These are phyloP conservation scores for Byssochlamys sp. DNA, from an alignment of 2,329 filamentous ascomycete genomes.

Conservation along the genomic window DNA sequence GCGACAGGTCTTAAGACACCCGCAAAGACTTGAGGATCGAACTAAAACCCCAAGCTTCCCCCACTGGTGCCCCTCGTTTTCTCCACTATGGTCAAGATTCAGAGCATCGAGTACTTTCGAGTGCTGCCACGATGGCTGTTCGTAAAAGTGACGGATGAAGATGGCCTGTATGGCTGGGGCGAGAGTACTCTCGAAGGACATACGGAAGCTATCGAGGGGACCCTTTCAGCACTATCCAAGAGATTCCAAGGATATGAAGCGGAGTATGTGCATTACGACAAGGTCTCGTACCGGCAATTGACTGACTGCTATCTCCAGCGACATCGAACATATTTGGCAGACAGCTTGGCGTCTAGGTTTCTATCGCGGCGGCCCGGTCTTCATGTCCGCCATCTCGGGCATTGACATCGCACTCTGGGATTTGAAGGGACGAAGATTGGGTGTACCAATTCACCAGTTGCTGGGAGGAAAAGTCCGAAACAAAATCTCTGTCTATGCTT, in stretches of 20 bases:
- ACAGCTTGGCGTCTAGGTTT: conserved; percentile 61
- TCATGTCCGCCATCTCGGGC: conserved; percentile 69
- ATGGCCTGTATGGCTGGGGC: conserved; percentile 59
- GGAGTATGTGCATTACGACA: conserved; percentile 41
- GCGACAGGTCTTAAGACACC: background rate
- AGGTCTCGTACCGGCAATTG: conserved; percentile 2
- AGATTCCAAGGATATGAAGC: conserved; percentile 59
- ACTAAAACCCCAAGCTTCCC: background rate
- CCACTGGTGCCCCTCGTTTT: background rate
- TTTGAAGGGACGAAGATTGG: conserved; percentile 55
- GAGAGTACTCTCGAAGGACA: conserved; percentile 67
- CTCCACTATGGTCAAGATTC: conserved; percentile 51
- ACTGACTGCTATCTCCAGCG: conserved; percentile 34
- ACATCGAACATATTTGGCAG: conserved; percentile 77
- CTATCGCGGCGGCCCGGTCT: conserved; percentile 67
- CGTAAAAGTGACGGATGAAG: conserved; percentile 63
- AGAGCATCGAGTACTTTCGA: conserved; percentile 61
- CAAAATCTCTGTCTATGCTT: conserved; percentile 63
- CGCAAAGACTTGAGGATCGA: background rate
- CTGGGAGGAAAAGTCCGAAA: conserved; percentile 64
- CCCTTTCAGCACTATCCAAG: conserved; percentile 56
- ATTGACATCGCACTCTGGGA: conserved; percentile 76
- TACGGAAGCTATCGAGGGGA: conserved; percentile 63
- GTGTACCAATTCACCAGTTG: conserved; percentile 62
- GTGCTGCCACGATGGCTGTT: conserved; percentile 68